A percentile compares a stretch with the other conserved stretches of the same genome.
Conservation (phyloP, 768 basidiomycete species). For the Boletus rufocinnamomeus region DNA sequence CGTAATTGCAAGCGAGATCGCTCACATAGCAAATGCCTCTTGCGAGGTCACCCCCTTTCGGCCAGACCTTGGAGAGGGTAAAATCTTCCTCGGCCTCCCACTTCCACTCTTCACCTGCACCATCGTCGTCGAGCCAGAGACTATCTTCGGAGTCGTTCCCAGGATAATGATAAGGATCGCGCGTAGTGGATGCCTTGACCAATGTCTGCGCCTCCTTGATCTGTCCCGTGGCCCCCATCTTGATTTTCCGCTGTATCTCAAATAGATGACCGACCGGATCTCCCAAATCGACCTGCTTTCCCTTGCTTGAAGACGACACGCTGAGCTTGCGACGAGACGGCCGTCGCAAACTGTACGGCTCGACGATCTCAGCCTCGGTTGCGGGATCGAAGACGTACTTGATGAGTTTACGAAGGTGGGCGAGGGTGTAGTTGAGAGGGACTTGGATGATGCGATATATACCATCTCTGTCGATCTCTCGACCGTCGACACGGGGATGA, state of each 20-base stretch:
- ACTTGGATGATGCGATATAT: conserved; percentile 69
- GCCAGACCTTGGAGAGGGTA: conserved; percentile 60
- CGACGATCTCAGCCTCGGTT: conserved; percentile 26
- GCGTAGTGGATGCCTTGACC: conserved; percentile 52
- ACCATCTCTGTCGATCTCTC: conserved; percentile 42
- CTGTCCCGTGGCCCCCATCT: conserved; percentile 50
- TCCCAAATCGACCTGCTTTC: conserved; percentile 19
- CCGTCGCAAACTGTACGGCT: conserved; percentile 21
- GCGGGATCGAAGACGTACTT: conserved; percentile 54
- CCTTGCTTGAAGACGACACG: conserved; percentile 17
- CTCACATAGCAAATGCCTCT: conserved; percentile 66
- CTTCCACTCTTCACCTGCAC: conserved; percentile 52
- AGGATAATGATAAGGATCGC: conserved; percentile 49
- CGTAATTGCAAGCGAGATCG: conserved; percentile 7
- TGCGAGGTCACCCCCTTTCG: conserved; percentile 40
- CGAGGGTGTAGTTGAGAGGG: conserved; percentile 68
- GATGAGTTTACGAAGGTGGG: conserved; percentile 62
- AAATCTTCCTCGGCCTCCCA: conserved; percentile 76
- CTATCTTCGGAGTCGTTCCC: conserved; percentile 42
- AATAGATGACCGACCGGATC: conserved; percentile 52
- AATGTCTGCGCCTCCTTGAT: conserved; percentile 52
- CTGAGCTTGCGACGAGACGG: conserved; percentile 29
- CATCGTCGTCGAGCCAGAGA: conserved; percentile 31
- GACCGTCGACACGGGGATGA: conserved; percentile 32
- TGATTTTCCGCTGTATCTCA: conserved; percentile 53